phyloP scores from a whole-genome alignment of 176 grass and related monocot genomes.

The Thinopyrum elongatum region DNA sequence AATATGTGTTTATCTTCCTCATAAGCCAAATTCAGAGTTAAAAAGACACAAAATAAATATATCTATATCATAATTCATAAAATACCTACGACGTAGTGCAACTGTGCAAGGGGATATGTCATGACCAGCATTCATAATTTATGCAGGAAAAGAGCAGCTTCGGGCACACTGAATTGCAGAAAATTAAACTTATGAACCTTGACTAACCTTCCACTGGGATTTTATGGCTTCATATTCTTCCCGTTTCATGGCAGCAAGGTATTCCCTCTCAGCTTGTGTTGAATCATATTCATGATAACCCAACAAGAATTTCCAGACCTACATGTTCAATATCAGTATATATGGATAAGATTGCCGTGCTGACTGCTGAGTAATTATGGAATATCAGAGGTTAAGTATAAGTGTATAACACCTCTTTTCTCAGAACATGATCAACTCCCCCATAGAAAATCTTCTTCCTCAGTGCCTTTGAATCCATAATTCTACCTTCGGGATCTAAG shows the following conservation, averaged over 20 bases:
- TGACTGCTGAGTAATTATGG: slow-evolving; percentile 21
- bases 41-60: neutral
- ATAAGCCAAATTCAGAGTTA: neutral
- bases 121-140: neutral
- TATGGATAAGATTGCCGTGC: slow-evolving; percentile 15
- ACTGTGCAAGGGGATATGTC: neutral
- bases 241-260: slow-evolving; percentile 63
- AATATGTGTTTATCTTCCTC: slow-evolving; percentile 11
- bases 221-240: slow-evolving; percentile 91
- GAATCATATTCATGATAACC: slow-evolving; percentile 95
- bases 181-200: slow-evolving; percentile 12
- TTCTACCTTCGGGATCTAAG: slow-evolving; percentile 92
- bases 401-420: slow-evolving; percentile 95
- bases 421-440: slow-evolving; percentile 76
- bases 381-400: slow-evolving; percentile 6
- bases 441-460: slow-evolving; percentile 93
- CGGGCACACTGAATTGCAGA: neutral
- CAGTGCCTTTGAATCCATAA: slow-evolving; percentile 86
- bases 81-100: slow-evolving; percentile 9
- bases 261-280: slow-evolving; percentile 94
- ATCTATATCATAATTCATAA: neutral
- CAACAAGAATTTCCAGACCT: slow-evolving; percentile 99
- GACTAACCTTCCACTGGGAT: slow-evolving; percentile 90
- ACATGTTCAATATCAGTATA: slow-evolving; percentile 33
- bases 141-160: neutral